Conservation (phyloP, 139 green algal genomes). For the Picochlorum costavermella region DNA sequence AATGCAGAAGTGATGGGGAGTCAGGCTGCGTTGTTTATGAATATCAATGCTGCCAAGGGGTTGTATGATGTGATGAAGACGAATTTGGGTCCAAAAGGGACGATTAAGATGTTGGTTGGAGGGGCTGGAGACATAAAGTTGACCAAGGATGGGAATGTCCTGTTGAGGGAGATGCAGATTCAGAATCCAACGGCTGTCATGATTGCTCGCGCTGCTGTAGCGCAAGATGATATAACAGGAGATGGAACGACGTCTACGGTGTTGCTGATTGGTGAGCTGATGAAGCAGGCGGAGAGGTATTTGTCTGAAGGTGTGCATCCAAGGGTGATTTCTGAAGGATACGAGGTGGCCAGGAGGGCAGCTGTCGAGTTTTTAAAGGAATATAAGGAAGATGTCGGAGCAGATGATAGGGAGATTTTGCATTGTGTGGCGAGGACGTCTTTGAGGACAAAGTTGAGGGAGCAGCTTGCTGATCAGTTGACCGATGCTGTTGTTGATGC, state of each 20-base stretch:
- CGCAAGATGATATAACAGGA: slow-evolving; percentile 93
- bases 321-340: slow-evolving; percentile 87
- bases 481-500: slow-evolving; percentile 84
- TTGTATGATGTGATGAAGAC: slow-evolving; percentile 97
- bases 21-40: slow-evolving; percentile 92
- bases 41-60: slow-evolving; percentile 97
- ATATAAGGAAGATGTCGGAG: slow-evolving; percentile 63
- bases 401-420: slow-evolving; percentile 66
- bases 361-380: slow-evolving; percentile 81
- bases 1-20: slow-evolving; percentile 91
- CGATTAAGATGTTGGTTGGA: slow-evolving; percentile 99
- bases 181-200: slow-evolving; percentile 99
- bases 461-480: slow-evolving; percentile 77
- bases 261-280: slow-evolving; percentile 95
- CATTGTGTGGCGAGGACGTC: slow-evolving; percentile 83
- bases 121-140: slow-evolving; percentile 94
- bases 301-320: slow-evolving; percentile 93
- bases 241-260: slow-evolving; percentile 96
- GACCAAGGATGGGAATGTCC: slow-evolving; percentile 95
- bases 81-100: slow-evolving; percentile 94
- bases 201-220: slow-evolving; percentile 94
- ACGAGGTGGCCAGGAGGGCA: slow-evolving; percentile 84
- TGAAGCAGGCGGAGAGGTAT: slow-evolving; percentile 95
- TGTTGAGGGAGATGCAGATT: slow-evolving; percentile 97
- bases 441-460: slow-evolving; percentile 84